Evolutionary conservation across 1,284 basidiomycete species (phyloP).

Genomic region (Cryptococcus jaspeensis): DNA sequence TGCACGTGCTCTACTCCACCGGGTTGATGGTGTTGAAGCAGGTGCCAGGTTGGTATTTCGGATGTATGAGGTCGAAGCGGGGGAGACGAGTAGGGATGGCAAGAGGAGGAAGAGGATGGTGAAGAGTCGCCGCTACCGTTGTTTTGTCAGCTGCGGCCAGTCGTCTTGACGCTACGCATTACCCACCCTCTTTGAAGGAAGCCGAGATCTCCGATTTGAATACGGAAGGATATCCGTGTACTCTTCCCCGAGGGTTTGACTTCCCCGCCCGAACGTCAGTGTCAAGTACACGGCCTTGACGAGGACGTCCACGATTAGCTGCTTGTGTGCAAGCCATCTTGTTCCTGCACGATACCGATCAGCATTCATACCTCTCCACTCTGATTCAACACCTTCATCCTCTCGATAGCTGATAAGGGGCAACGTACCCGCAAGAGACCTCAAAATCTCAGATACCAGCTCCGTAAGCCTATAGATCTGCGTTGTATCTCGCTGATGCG

Average conservation of each 20-base stretch:
- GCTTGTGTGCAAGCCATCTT: constrained; percentile 76
- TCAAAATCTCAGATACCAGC: constrained; percentile 69
- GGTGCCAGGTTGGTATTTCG: background rate
- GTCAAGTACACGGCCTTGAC: constrained; percentile 72
- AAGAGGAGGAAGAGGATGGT: constrained; percentile 61
- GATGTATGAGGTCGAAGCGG: constrained; percentile 53
- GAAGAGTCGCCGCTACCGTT: constrained; percentile 55
- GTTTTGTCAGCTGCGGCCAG: background rate
- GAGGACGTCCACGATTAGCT: constrained; percentile 71
- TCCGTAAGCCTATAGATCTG: constrained; percentile 73
- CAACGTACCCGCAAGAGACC: constrained; percentile 71
- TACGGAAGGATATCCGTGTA: constrained; percentile 83
- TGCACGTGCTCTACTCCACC: constrained; percentile 1
- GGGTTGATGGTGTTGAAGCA: background rate
- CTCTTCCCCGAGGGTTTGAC: constrained; percentile 83
- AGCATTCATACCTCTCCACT: background rate
- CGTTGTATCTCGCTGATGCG: constrained; percentile 78
- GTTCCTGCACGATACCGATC: constrained; percentile 60
- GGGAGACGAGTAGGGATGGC: constrained; percentile 59
- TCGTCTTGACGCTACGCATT: background rate
- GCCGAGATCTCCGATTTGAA: constrained; percentile 45
- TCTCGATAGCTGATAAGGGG: background rate
- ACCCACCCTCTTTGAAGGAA: constrained; percentile 29
- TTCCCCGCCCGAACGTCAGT: constrained; percentile 73
- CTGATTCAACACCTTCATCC: background rate